These are phyloP conservation scores for Crinitomyces ghanaensis DNA, from an alignment of 805 yeast species.

Conservation along the genomic window DNA sequence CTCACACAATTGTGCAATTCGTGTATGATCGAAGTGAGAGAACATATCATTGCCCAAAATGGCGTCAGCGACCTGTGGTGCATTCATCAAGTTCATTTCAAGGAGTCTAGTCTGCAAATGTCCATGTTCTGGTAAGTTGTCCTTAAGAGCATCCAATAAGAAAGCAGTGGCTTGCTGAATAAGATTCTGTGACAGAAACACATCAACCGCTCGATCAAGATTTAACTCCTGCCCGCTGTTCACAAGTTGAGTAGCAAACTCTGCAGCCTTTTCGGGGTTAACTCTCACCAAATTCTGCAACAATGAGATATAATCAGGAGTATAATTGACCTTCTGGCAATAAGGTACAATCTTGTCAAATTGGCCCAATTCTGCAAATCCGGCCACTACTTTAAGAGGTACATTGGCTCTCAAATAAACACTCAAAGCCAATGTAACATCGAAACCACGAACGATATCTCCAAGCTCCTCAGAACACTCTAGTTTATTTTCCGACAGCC, in stretches of 20 bases:
- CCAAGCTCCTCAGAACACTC: slow-evolving; percentile 96
- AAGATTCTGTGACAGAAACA: slow-evolving; percentile 86
- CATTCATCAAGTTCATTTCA: slow-evolving; percentile 86
- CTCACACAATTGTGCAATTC: slow-evolving; percentile 86
- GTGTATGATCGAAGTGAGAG: slow-evolving; percentile 87
- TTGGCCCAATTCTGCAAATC: slow-evolving; percentile 91
- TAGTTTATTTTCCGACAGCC: slow-evolving; percentile 90
- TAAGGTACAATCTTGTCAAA: slow-evolving; percentile 92
- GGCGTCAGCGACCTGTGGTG: slow-evolving; percentile 99
- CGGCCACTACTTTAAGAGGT: slow-evolving; percentile 81
- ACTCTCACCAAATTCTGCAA: slow-evolving; percentile 84
- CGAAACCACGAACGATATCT: slow-evolving; percentile 85
- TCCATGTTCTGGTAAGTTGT: slow-evolving; percentile 88
- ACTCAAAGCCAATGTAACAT: slow-evolving; percentile 75
- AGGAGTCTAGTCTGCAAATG: slow-evolving; percentile 89
- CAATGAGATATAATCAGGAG: slow-evolving; percentile 82
- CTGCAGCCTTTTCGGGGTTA: slow-evolving; percentile 97
- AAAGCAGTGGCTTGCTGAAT: slow-evolving; percentile 98
- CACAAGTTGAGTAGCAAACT: slow-evolving; percentile 81
- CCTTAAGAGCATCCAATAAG: slow-evolving; percentile 87
- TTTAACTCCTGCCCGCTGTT: slow-evolving; percentile 55
- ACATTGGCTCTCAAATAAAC: slow-evolving; percentile 76
- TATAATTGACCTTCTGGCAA: slow-evolving; percentile 77
- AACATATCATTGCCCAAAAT: slow-evolving; percentile 93
- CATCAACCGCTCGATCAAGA: slow-evolving; percentile 79